Evolutionary conservation across 768 basidiomycete genomes (phyloP).

Genomic region (Podaxis sp.): DNA sequence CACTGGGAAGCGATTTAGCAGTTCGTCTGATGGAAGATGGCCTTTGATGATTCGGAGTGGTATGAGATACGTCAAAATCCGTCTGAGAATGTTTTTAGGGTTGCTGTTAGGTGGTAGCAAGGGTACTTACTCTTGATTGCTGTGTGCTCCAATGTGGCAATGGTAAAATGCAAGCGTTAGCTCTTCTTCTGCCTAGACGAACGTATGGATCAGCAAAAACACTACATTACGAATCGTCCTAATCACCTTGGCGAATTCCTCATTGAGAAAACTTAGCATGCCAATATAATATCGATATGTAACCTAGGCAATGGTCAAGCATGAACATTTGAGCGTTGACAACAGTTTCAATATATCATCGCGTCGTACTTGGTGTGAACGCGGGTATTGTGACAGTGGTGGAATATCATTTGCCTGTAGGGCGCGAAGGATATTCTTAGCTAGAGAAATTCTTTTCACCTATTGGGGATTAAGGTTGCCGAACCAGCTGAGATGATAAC

Average conservation of each 20-base stretch:
- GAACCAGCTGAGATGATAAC: neutral
- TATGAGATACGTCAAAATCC: conserved; percentile 88
- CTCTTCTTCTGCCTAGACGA: conserved; percentile 73
- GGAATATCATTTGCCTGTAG: conserved; percentile 87
- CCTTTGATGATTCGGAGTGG: conserved; percentile 88
- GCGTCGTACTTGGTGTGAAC: conserved; percentile 75
- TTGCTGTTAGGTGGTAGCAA: neutral
- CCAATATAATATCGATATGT: conserved; percentile 95
- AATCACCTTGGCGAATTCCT: conserved; percentile 80
- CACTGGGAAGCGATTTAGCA: conserved; percentile 72
- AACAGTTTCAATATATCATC: neutral
- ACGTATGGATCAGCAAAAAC: conserved; percentile 10
- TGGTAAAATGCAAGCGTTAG: conserved; percentile 84
- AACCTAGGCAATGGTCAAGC: conserved; percentile 49
- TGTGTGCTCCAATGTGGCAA: conserved; percentile 65
- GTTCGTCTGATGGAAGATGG: conserved; percentile 71
- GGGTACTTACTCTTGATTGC: conserved; percentile 78
- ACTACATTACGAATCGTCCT: neutral
- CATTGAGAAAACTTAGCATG: conserved; percentile 91
- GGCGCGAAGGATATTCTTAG: conserved; percentile 89
- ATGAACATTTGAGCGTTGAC: conserved; percentile 10
- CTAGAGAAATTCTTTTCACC: conserved; percentile 89
- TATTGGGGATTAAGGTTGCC: conserved; percentile 25
- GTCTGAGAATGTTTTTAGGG: conserved; percentile 41
- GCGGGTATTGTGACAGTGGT: conserved; percentile 69